Percentiles rank a stretch among this genome's conserved stretches.
These are phyloP conservation scores for Filobasidium floriforme DNA, from an alignment of 768 basidiomycete species.

Conservation along the genomic window DNA sequence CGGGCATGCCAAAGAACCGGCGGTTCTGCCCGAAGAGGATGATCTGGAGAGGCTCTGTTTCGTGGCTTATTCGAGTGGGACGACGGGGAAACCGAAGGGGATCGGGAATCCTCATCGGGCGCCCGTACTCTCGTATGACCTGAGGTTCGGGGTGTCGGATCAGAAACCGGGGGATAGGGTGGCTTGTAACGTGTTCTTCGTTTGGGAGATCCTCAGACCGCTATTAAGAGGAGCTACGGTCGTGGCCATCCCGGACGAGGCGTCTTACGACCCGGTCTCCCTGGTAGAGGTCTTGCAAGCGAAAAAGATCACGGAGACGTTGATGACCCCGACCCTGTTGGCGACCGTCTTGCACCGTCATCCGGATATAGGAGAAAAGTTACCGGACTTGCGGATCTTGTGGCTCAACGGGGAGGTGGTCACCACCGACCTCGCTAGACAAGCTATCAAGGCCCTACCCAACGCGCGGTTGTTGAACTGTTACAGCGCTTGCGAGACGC, in stretches of 20 bases:
- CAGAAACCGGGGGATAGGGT: conserved; percentile 14
- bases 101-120: conserved; percentile 23
- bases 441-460: conserved; percentile 16
- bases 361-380: conserved; percentile 13
- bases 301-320: conserved; percentile 20
- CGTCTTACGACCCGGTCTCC: conserved; percentile 18
- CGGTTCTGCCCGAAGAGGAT: conserved; percentile 10
- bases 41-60: conserved; percentile 20
- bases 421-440: conserved; percentile 17
- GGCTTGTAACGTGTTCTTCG: conserved; percentile 23
- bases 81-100: conserved; percentile 22
- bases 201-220: conserved; percentile 21
- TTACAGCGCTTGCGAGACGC: conserved; percentile 23
- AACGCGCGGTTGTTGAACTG: conserved; percentile 18
- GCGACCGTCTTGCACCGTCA: conserved; percentile 21
- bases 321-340: conserved; percentile 22
- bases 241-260: conserved; percentile 20
- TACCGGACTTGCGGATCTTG: conserved; percentile 15
- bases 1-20: not conserved
- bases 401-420: conserved; percentile 24
- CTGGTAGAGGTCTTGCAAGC: conserved; percentile 13
- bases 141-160: conserved; percentile 18
- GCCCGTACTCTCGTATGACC: conserved; percentile 18
- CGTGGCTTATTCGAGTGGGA: conserved; percentile 20
- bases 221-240: conserved; percentile 20